Base-by-base conservation (phyloP, 352 stramenopile genomes). In the Paralagenidium karlingii region DNA sequence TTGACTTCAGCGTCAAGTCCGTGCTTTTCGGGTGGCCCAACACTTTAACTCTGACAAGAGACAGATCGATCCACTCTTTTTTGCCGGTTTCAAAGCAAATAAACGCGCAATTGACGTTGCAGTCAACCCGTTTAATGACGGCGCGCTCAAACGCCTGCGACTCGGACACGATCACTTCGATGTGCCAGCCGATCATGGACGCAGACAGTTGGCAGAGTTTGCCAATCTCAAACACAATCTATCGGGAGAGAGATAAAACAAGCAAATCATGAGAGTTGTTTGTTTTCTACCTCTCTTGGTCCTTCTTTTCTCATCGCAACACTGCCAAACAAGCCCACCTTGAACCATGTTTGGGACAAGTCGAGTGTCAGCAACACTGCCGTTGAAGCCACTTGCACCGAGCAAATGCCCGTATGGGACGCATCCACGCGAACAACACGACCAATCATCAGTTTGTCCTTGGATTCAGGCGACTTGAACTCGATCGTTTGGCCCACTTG, bases 41-140 rank as follows among this genome's bases (percentile, higher is more conserved):
- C 22, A 74, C 41, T 39, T 69, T 78, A 32, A 71, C 65, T 10
- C 42, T 38, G 15, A 59, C 58, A 15, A 76, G 52, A 6, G 50
- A 64, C 4, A 81, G 32, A 32, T 81, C 64, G 10, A 67, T 47
- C 67, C 67, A 76, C 38, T 75, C 66, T 37, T 76, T 76, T 24
- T 48, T 52, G 1, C 61, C 63, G 21, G 52, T 55, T 8, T 47
- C 42, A 24, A 78, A 81, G 8, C 49, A 42, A 5, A 81, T 39
- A 13, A 78, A 51, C 11, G 59, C 61, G 34, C 67, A 78, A 38
- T 81, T 81, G 30, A 81, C 62, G 13, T 64, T 56, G 2, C 34
- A 37, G 31, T 81, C 61, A 11, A 78, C 49, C 37, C 67, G 55
- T 41, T 76, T 76, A 36, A 78, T 57, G 8, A 66, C 39, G 0